Conservation (phyloP, 257 asterid genomes). For the Solanum bukasovii region DNA sequence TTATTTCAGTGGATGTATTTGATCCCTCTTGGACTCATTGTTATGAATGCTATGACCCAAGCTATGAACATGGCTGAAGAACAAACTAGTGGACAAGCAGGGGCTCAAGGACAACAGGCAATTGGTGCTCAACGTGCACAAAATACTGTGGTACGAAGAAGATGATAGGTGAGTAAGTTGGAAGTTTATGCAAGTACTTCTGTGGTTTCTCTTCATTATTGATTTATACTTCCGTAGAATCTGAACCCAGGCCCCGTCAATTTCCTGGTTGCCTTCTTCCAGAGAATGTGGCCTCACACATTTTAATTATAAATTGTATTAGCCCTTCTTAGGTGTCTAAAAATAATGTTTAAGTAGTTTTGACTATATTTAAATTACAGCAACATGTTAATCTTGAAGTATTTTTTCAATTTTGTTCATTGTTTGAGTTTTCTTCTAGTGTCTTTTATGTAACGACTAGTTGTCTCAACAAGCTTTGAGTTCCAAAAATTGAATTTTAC, state of each 20-base stretch:
- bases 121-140: constrained; percentile 54
- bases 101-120: constrained; percentile 43
- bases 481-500: background rate
- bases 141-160: constrained; percentile 65
- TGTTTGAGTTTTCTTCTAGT: background rate
- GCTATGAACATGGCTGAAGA: constrained; percentile 95
- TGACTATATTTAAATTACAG: background rate
- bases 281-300: background rate
- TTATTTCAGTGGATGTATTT: constrained; percentile 90
- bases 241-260: background rate
- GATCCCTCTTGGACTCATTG: constrained; percentile 85
- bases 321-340: background rate
- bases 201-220: background rate
- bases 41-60: constrained; percentile 93
- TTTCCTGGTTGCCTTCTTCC: background rate
- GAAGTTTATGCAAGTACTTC: background rate
- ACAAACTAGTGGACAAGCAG: constrained; percentile 62
- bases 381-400: background rate
- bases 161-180: constrained; percentile 28
- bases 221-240: background rate
- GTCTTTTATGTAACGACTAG: background rate
- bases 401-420: background rate
- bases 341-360: background rate
- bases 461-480: background rate
- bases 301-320: background rate